Base-by-base conservation (phyloP, 768 basidiomycete genomes). In the Austroboletus eburneus region DNA sequence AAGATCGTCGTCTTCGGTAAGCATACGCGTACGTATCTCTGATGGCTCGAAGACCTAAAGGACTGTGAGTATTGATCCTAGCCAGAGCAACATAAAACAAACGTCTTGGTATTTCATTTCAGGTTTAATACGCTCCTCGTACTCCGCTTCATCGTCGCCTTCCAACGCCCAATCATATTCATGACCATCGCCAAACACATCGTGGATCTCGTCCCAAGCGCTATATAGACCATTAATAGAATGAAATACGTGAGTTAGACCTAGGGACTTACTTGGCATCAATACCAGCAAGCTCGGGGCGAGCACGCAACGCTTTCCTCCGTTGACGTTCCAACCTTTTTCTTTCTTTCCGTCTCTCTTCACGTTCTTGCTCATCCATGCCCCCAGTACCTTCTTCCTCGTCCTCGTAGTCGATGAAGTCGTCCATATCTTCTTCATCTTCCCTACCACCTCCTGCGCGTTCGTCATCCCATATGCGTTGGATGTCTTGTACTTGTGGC, bases 141-240 rank as follows among this genome's bases (percentile, higher is more conserved):
- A 70, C 20, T 67, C 68, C 3, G 60, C 64, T 33, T 75, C 76
- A 2, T 91, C 89, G 24, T 94, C 94, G 5, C 84, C 91, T 38
- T 73, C 84, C 37, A 99, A 66, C 12, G 94, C 94, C 87, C 91
- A 94, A 56, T 92, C 92, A 63, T 95, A 99, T 54, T 98, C 94
- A 57, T 87, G 84, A 7, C 96, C 96, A 53, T 94, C 89, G 27
- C 96, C 96, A 54, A 99, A 99, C 2, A 98, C 91, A 48, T 91
- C 94, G 51, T 88, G 85, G 22, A 98, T 87, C 68, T 97, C 96
- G 39, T 89, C 86, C 91, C 92, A 96, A 22, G 91, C 86, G 58
- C 91, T 95, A 54, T 3, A 51, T 5, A 36, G n/a, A 27, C 54
- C 46, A 54, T 59, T 49, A 45, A 49, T n/a, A 25, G 37, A 43